Conservation (phyloP, 345 rosid species). For the Brassica incana region DNA sequence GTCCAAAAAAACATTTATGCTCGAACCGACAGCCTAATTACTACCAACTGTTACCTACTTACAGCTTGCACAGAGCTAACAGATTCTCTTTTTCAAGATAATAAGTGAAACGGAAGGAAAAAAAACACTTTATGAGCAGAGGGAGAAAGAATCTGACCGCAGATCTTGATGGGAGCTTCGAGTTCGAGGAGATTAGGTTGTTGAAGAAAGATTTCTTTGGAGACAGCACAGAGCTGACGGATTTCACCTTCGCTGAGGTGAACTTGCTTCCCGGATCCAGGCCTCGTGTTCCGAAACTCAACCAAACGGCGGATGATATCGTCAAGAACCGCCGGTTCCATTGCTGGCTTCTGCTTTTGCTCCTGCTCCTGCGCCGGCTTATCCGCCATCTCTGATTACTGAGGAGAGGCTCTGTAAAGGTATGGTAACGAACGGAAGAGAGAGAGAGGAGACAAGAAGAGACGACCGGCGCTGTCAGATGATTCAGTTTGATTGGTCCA, state of each 20-base stretch:
- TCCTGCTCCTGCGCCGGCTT: slow-evolving; percentile 31
- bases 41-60: not conserved
- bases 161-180: slow-evolving; percentile 92
- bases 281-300: slow-evolving; percentile 57
- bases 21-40: slow-evolving; percentile 5
- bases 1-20: not conserved
- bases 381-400: slow-evolving; percentile 36
- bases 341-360: slow-evolving; percentile 41
- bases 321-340: slow-evolving; percentile 64
- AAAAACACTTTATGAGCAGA: not conserved
- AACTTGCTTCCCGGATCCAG: slow-evolving; percentile 67
- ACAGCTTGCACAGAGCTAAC: not conserved
- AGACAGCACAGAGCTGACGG: slow-evolving; percentile 65
- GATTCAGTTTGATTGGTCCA: slow-evolving; percentile 19
- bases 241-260: slow-evolving; percentile 83
- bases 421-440: not conserved
- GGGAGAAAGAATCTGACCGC: slow-evolving; percentile 50
- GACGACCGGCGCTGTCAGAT: slow-evolving; percentile 20
- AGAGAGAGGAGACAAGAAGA: slow-evolving; percentile 8
- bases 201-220: slow-evolving; percentile 72
- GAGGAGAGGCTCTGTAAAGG: not conserved
- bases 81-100: slow-evolving; percentile 7
- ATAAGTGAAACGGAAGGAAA: not conserved
- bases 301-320: slow-evolving; percentile 65
- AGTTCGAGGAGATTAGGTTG: slow-evolving; percentile 88